These are phyloP conservation scores for Camelina neglecta DNA, from an alignment of 345 rosid species.

Conservation along the genomic window DNA sequence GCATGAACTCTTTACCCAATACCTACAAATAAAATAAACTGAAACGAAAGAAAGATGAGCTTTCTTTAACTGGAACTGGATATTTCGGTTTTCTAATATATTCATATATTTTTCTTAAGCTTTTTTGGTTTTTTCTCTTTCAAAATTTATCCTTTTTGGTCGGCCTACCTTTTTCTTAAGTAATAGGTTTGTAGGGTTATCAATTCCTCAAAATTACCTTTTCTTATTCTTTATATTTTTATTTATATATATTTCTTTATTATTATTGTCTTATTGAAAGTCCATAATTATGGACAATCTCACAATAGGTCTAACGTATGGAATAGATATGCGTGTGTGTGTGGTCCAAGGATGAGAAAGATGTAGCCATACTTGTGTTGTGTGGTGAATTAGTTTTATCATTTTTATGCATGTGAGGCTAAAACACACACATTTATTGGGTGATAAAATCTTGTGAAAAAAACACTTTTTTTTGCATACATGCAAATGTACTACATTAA, in stretches of 20 bases:
- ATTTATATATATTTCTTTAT: background rate
- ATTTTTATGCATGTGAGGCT: conserved; percentile 11
- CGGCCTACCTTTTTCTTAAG: conserved; percentile 25
- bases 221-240: background rate
- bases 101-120: conserved; percentile 4
- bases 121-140: background rate
- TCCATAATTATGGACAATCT: background rate
- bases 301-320: background rate
- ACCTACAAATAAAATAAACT: too few species aligned
- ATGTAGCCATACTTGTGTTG: conserved; percentile 15
- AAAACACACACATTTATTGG: background rate
- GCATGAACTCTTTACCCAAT: too few species aligned
- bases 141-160: conserved; percentile 25
- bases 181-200: conserved; percentile 23
- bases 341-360: conserved; percentile 34
- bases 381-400: conserved; percentile 3
- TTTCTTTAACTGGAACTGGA: conserved; percentile 6
- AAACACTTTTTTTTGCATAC: background rate
- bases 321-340: background rate
- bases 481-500: conserved; percentile 12
- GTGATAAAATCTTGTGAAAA: background rate
- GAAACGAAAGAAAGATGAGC: background rate
- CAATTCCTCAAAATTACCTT: background rate
- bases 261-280: conserved; percentile 5
- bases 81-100: background rate